Percentiles rank a stretch among this genome's conserved stretches.
These are phyloP conservation scores for Globisporangium viniferum DNA, from an alignment of 352 stramenopile genomes.

Conservation along the genomic window DNA sequence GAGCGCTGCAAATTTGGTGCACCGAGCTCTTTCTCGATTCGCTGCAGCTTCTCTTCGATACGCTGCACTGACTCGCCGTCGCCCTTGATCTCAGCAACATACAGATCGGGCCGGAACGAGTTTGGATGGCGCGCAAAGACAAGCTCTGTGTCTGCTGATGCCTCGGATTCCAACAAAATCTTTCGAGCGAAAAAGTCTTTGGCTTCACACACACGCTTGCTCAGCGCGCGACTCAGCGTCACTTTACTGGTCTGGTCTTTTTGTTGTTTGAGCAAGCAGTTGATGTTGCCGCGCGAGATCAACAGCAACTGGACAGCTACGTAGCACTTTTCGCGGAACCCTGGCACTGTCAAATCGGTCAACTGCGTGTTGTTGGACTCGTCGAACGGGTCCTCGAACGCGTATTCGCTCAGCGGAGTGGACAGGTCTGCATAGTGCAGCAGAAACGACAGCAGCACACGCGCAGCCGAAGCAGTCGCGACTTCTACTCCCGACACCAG, in stretches of 20 bases:
- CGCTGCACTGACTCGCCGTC: conserved; percentile 57
- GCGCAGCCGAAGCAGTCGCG: conserved; percentile 29
- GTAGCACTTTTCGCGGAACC: conserved; percentile 63
- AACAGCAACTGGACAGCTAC: conserved; percentile 62
- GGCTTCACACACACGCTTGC: conserved; percentile 46
- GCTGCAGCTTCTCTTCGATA: conserved; percentile 61
- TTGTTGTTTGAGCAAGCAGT: conserved; percentile 45
- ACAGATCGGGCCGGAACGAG: conserved; percentile 58
- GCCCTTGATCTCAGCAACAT: conserved; percentile 65
- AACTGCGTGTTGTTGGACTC: conserved; percentile 63
- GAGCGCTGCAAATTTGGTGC: conserved; percentile 38
- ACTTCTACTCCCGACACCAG: conserved; percentile 27
- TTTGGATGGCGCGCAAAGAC: conserved; percentile 57
- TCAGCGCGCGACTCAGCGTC: conserved; percentile 72
- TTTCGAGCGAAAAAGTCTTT: conserved; percentile 70
- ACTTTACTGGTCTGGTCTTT: conserved; percentile 55
- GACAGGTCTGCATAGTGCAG: conserved; percentile 48
- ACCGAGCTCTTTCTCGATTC: conserved; percentile 65
- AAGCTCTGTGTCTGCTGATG: conserved; percentile 29
- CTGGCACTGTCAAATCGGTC: conserved; percentile 30
- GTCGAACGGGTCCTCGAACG: conserved; percentile 61
- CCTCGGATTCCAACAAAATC: conserved; percentile 49
- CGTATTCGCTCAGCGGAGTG: conserved; percentile 42
- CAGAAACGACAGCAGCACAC: conserved; percentile 62
- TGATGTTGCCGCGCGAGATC: conserved; percentile 59